Conservation (phyloP, 2,329 filamentous ascomycete genomes). For the Colletotrichum sp. region DNA sequence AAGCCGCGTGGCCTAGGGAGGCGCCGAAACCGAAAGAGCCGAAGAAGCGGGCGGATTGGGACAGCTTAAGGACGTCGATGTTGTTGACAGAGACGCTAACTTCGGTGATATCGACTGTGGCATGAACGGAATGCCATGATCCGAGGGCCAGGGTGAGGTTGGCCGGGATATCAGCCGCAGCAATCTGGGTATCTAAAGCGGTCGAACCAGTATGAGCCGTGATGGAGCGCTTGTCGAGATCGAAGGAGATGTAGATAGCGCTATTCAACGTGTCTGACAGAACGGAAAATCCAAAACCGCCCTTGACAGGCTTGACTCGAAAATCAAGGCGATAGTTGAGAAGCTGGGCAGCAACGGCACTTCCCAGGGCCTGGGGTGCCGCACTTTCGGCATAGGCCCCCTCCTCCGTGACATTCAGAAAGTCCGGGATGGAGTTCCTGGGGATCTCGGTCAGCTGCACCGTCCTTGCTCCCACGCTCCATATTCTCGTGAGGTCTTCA, state of each 20-base stretch:
- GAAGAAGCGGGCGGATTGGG: conserved; percentile 29
- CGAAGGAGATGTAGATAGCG: conserved; percentile 32
- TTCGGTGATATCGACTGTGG: conserved; percentile 22
- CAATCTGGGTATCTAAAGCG: background rate
- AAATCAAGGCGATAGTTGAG: conserved; percentile 27
- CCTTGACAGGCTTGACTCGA: conserved; percentile 29
- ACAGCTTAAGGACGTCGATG: conserved; percentile 25
- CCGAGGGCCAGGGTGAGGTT: background rate
- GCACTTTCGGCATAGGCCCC: conserved; percentile 31
- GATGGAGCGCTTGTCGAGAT: conserved; percentile 18
- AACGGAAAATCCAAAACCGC: conserved; percentile 33
- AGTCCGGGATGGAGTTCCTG: conserved; percentile 28
- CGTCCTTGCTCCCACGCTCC: conserved; percentile 33
- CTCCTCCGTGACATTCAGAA: conserved; percentile 29
- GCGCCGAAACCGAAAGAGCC: conserved; percentile 36
- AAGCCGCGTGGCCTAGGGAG: conserved; percentile 30
- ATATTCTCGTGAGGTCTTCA: conserved; percentile 30
- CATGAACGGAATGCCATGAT: conserved; percentile 18
- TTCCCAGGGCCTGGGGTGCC: conserved; percentile 26
- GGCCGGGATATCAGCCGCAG: background rate
- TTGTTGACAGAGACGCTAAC: conserved; percentile 24
- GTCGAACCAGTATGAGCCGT: conserved; percentile 22
- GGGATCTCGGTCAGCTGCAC: conserved; percentile 34
- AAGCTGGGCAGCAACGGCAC: conserved; percentile 21
- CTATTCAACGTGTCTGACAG: conserved; percentile 32